A percentile compares a stretch with the other conserved stretches of the same genome.
phyloP scores from a whole-genome alignment of 176 grass and related monocot species.

The Leersia perrieri region DNA sequence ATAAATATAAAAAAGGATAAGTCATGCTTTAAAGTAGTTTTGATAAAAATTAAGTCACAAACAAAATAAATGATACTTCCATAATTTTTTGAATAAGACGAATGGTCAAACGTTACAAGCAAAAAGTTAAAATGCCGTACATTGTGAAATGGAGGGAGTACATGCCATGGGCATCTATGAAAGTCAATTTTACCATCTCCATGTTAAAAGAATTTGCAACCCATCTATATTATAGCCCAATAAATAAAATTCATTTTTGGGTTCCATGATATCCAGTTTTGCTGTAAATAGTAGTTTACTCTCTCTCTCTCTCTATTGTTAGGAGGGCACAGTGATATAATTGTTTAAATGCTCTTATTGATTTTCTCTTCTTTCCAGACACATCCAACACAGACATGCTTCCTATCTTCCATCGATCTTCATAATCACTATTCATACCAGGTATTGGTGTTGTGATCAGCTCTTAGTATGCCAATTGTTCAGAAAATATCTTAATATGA shows the following conservation, averaged over 20 bases:
- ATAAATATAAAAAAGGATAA: too few relatives aligned
- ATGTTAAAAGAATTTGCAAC: not conserved
- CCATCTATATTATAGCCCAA: not conserved
- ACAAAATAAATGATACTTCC: too few relatives aligned
- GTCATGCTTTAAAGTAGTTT: too few relatives aligned
- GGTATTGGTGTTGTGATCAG: conserved; percentile 43
- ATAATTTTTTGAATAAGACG: too few relatives aligned
- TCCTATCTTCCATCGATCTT: conserved; percentile 96
- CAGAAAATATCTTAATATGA: not conserved
- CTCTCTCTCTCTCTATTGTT: not conserved
- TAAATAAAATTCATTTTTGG: not conserved
- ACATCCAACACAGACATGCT: conserved; percentile 96
- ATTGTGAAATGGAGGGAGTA: too few relatives aligned
- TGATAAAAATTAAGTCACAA: too few relatives aligned
- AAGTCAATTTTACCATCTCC: not conserved
- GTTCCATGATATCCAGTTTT: not conserved
- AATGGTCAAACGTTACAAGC: too few relatives aligned
- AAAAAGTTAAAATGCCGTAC: too few relatives aligned
- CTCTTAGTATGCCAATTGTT: conserved; percentile 7
- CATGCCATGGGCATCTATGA: not conserved
- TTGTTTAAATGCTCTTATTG: not conserved
- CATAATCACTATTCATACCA: conserved; percentile 99
- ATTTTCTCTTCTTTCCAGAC: conserved; percentile 59
- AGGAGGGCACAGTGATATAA: not conserved
- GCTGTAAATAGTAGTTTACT: not conserved